phyloP scores from a whole-genome alignment of 106 monocot genomes.

The Ottelia alismoides region DNA sequence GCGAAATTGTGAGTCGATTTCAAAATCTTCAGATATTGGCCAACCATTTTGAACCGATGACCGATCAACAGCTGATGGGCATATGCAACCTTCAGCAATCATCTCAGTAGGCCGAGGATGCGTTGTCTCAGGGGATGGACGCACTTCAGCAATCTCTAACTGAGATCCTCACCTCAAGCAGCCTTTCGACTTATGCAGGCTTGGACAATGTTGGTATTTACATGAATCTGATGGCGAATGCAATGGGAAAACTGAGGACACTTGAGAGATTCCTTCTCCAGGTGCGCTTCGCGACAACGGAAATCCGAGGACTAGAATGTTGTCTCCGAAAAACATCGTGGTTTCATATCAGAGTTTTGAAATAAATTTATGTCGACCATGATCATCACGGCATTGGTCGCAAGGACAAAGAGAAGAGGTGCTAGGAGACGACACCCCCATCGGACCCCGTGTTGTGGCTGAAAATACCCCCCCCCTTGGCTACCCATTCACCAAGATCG shows the following conservation, averaged over 20 bases:
- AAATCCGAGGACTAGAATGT: no score
- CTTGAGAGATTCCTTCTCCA: constrained; percentile 72
- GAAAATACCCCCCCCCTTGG: no score
- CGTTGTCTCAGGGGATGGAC: constrained; percentile 22
- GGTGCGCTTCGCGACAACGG: no score
- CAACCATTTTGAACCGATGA: constrained; percentile 21
- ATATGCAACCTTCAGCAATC: constrained; percentile 19
- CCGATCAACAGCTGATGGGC: constrained; percentile 20
- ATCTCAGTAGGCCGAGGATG: constrained; percentile 25
- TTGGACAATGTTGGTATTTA: constrained; percentile 96
- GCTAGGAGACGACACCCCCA: no score
- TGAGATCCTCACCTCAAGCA: constrained; percentile 15
- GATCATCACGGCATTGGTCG: no score
- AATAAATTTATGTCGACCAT: no score
- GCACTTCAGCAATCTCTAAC: constrained; percentile 22
- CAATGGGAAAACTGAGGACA: constrained; percentile 87
- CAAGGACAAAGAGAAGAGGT: no score
- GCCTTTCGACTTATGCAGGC: constrained; percentile 8
- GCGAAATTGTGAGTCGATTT: no score
- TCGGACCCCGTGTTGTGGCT: no score
- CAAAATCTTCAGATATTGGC: constrained; percentile 21
- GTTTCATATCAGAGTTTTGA: no score
- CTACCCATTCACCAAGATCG: no score
- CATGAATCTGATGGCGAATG: constrained; percentile 97
- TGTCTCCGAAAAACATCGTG: no score